A percentile compares a stretch with the other conserved stretches of the same genome.
phyloP scores from a whole-genome alignment of 2,329 filamentous ascomycete genomes.

The Tothia fuscella region DNA sequence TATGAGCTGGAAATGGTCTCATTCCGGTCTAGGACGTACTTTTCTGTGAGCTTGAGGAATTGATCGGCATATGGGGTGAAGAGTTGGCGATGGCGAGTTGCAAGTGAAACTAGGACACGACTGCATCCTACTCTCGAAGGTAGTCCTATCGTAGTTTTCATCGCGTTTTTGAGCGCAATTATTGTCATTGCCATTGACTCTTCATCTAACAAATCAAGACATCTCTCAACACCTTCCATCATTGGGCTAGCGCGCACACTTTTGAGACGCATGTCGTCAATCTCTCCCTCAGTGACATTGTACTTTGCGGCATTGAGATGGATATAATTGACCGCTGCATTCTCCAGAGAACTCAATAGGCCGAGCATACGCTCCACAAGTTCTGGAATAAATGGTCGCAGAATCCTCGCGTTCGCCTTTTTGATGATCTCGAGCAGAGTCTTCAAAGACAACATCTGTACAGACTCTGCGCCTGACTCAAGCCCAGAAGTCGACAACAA shows the following conservation, averaged over 20 bases:
- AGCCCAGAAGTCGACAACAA: conserved; percentile 78
- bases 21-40: conserved; percentile 78
- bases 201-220: conserved; percentile 71
- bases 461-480: conserved; percentile 78
- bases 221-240: conserved; percentile 83
- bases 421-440: conserved; percentile 85
- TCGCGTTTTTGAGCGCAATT: conserved; percentile 57
- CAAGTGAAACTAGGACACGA: conserved; percentile 71
- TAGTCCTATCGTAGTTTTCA: conserved; percentile 79
- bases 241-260: conserved; percentile 79
- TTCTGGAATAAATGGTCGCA: conserved; percentile 69
- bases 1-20: conserved; percentile 88
- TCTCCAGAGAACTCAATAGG: conserved; percentile 77
- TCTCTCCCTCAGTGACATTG: conserved; percentile 75
- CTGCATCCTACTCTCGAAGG: conserved; percentile 90
- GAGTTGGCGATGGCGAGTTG: conserved; percentile 63
- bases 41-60: conserved; percentile 68
- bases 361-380: conserved; percentile 73
- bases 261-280: conserved; percentile 74
- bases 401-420: conserved; percentile 61
- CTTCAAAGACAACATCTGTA: conserved; percentile 65
- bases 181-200: conserved; percentile 59
- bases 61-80: conserved; percentile 64
- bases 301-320: conserved; percentile 78
- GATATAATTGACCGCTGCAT: conserved; percentile 80